A percentile compares a stretch with the other conserved stretches of the same genome.
Evolutionary conservation across 176 grass and related monocot genomes (phyloP).

Genomic region (Avena insularis): DNA sequence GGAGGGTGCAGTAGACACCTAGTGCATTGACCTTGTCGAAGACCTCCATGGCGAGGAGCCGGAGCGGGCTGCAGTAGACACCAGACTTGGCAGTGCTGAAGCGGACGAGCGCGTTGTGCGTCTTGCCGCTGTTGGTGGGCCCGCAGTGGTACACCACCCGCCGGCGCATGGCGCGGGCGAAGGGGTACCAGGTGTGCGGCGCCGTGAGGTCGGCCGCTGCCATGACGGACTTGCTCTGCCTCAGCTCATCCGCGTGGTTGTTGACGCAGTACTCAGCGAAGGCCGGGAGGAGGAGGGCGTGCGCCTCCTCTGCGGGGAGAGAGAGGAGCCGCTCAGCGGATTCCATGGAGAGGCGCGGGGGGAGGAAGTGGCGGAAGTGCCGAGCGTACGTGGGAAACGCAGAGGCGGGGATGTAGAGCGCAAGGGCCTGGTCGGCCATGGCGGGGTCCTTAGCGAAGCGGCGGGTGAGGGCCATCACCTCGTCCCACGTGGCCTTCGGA

Average conservation of each 20-base stretch:
- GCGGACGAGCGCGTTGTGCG: slow-evolving; percentile 83
- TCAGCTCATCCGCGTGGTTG: slow-evolving; percentile 60
- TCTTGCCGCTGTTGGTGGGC: slow-evolving; percentile 97
- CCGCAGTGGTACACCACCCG: slow-evolving; percentile 89
- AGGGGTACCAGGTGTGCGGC: slow-evolving; percentile 93
- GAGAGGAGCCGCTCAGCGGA: slow-evolving; percentile 49
- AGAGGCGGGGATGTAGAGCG: slow-evolving; percentile 75
- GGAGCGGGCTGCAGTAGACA: slow-evolving; percentile 92
- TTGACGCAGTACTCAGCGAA: slow-evolving; percentile 77
- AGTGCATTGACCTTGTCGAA: slow-evolving; percentile 86
- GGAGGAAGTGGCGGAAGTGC: slow-evolving; percentile 69
- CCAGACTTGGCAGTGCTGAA: slow-evolving; percentile 67
- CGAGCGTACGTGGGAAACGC: slow-evolving; percentile 57
- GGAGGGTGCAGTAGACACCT: slow-evolving; percentile 90
- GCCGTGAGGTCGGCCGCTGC: slow-evolving; percentile 76
- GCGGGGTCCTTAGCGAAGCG: slow-evolving; percentile 69
- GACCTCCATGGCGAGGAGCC: slow-evolving; percentile 97
- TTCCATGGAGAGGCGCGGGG: slow-evolving; percentile 49
- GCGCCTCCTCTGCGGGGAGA: slow-evolving; percentile 47
- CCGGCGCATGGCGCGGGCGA: slow-evolving; percentile 91
- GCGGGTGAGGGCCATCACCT: slow-evolving; percentile 51
- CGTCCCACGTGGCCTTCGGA: slow-evolving; percentile 63
- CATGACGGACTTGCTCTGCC: slow-evolving; percentile 55
- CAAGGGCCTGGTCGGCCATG: slow-evolving; percentile 81
- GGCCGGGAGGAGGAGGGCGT: slow-evolving; percentile 75